Base-by-base conservation (phyloP, 805 yeast genomes). In the Cyberlindnera misumaiensis region DNA sequence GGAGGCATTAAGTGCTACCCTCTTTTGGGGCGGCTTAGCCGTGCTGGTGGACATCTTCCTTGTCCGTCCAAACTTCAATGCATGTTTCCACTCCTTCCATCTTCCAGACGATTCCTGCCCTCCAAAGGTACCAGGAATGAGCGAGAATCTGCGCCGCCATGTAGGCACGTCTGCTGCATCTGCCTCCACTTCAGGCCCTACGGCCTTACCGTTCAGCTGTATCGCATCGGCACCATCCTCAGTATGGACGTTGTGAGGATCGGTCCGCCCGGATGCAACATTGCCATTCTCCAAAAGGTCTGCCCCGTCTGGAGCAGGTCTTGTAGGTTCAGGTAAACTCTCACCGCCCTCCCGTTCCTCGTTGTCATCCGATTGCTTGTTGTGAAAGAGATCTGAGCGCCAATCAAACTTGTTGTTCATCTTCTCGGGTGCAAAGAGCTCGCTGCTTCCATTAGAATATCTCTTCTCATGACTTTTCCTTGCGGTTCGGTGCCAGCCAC, bases 11-110 rank as follows among this genome's bases (percentile, higher is more conserved):
- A 30, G 15, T 3, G 10, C 20, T 4, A 16, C 11, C n/a, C 32
- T 31, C 36, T 27, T 41, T 30, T 37, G 28, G 7, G 15, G 18
- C 10, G 16, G 27, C 4, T 14, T 5, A 12, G n/a, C 20, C 2
- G 14, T 32, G 9, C 3, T 11, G 13, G 14, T 13, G 11, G 37
- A 35, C 9, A n/a, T n/a, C 18, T 13, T 28, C 14, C 35, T 46
- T 12, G 30, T 22, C 17, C 41, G 44, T 4, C 48, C 50, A 38
- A 55, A 46, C 36, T 50, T 55, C 41, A 55, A 51, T 1, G 49
- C 58, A 16, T 49, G 52, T 11, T 50, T 53, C 39, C 54, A 44
- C n/a, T 52, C 58, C 25, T 43, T 49, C 57, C 56, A 53, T 40
- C 44, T 44, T 25, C 25, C 44, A 0, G 45, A 47, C 6, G 40